Evolutionary conservation across 2,329 filamentous ascomycete species (phyloP).

Genomic region (Pseudofabraea citricarpa): DNA sequence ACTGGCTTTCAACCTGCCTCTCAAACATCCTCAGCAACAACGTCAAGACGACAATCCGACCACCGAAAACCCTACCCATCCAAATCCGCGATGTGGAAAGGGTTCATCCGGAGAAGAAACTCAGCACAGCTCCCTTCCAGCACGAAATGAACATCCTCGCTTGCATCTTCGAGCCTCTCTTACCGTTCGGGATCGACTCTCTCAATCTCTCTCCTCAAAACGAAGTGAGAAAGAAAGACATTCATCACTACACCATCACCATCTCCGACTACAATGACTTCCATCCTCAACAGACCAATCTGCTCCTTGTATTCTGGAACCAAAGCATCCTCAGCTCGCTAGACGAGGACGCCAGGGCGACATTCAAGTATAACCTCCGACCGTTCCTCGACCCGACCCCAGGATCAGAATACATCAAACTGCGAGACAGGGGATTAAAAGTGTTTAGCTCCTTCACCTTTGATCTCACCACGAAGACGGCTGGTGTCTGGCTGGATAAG

Average conservation of each 20-base stretch:
- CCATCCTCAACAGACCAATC: no score
- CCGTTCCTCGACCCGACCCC: no score
- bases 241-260: conserved; percentile 1
- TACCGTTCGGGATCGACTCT: conserved; percentile 4
- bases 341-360: no score
- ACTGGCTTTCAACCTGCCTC: conserved; percentile 13
- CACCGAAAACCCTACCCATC: conserved; percentile 3
- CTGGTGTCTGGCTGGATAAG: no score
- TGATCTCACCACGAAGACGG: no score
- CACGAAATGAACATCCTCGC: conserved; percentile 7
- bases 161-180: conserved; percentile 8
- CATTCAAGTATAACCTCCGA: no score
- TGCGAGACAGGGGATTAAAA: no score
- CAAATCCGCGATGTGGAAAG: background rate
- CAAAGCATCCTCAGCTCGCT: no score
- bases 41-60: conserved; percentile 7
- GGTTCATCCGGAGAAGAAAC: background rate
- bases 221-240: background rate
- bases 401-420: no score
- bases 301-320: no score
- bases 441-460: no score
- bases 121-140: conserved; percentile 9
- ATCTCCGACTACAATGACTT: no score
- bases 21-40: conserved; percentile 9
- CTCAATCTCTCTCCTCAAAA: background rate